Conservation (phyloP, 2,329 filamentous ascomycete genomes). For the Dactylellina leptospora region DNA sequence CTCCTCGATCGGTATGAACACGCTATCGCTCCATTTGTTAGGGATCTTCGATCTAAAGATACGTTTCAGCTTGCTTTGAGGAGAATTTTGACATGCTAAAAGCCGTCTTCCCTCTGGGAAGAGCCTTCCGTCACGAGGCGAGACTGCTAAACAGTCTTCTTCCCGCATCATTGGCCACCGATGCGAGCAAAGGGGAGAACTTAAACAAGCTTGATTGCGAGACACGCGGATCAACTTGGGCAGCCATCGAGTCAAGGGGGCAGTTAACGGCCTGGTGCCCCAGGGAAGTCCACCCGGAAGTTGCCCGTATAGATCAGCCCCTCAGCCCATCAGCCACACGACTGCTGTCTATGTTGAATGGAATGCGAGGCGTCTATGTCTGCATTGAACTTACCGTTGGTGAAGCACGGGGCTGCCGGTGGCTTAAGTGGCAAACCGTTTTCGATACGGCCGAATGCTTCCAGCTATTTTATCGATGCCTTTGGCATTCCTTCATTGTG, state of each 20-base stretch:
- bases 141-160: conserved; percentile 45
- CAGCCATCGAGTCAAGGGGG: conserved; percentile 23
- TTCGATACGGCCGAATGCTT: background rate
- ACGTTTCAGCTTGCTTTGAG: conserved; percentile 23
- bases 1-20: conserved; percentile 9
- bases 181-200: conserved; percentile 18
- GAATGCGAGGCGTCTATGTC: background rate
- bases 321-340: conserved; percentile 39
- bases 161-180: conserved; percentile 35
- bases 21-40: conserved; percentile 34
- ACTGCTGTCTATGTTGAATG: conserved; percentile 7
- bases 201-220: too few species aligned
- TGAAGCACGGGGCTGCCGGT: conserved; percentile 33
- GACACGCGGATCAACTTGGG: background rate
- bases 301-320: background rate
- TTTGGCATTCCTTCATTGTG: background rate
- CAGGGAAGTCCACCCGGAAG: conserved; percentile 14
- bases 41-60: conserved; percentile 31
- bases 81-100: conserved; percentile 17
- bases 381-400: conserved; percentile 5
- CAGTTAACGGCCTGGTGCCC: background rate
- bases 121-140: conserved; percentile 42
- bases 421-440: conserved; percentile 16
- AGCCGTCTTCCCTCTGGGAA: conserved; percentile 11
- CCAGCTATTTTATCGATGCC: background rate